Base-by-base conservation (phyloP, 2,329 filamentous ascomycete genomes). In the Thelonectria olida region DNA sequence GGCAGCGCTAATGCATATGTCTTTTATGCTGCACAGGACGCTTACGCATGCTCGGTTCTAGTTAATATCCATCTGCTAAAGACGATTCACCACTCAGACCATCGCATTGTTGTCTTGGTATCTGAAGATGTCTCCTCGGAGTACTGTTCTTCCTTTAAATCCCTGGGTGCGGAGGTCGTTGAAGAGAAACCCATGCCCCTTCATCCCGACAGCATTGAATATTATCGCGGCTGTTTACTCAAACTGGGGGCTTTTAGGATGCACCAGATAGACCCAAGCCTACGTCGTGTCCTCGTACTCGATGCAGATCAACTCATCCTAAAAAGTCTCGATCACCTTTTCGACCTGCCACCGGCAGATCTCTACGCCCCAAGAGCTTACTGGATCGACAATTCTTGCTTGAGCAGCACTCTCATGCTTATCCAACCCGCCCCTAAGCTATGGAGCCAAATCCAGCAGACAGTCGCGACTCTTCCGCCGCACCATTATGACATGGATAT, bases 401-500 rank as follows among this genome's bases (percentile, higher is more conserved):
- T 68, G 41, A 61, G 53, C 39, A 68, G 65, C 42, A 67, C 66
- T 38, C 57, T 61, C 10, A 67, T 68, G 65, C 56, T 68, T 2
- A 62, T 68, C 2, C 55, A 62, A 15, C 63, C 61, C 5, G 54
- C 28, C 15, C 5, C 53, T 5, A 38, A 57, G 10, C 48, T 62
- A 4, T 68, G 63, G 60, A 45, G 10, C 9, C 22, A 54, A 7
- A 48, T 62, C 6, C 39, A 62, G 61, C 25, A 62, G 12, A 47
- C 54, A 38, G 45, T 67, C 8, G 19, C 38, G 8, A 38, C 48
- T 20, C 61, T 66, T 9, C 34, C 53, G 5, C 44, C 66, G 2
- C 41, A 58, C 34, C 36, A 64, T 15, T 60, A 64, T 23, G 66
- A 68, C 38, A 67, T 67, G 63, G 66, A 68, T 22, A 44, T 68